Evolutionary conservation across 2,329 filamentous ascomycete genomes (phyloP).

Genomic region (Endoconidiophora laricicola): DNA sequence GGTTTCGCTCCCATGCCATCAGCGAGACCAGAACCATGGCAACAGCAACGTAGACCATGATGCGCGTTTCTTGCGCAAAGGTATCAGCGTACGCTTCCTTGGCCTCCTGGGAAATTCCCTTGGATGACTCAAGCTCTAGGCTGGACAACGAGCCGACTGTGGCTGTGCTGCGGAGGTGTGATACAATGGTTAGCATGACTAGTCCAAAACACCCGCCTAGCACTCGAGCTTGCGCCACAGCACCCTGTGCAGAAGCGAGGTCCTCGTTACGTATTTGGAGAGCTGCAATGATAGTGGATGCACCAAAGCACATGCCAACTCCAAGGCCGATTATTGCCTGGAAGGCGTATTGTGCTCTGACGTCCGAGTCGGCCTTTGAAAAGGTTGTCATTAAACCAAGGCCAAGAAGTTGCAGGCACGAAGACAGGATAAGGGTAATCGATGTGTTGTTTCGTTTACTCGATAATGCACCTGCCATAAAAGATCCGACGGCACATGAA

Average conservation of each 20-base stretch:
- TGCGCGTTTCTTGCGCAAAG: conserved; percentile 29
- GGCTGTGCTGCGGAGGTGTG: conserved; percentile 27
- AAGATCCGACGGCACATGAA: conserved; percentile 38
- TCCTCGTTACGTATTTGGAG: conserved; percentile 31
- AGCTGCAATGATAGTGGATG: conserved; percentile 40
- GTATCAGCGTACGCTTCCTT: conserved; percentile 28
- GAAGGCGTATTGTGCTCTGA: conserved; percentile 33
- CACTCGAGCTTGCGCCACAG: conserved; percentile 42
- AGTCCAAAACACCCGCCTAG: conserved; percentile 43
- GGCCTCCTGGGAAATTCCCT: conserved; percentile 22
- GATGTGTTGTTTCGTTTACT: conserved; percentile 37
- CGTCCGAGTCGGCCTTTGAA: conserved; percentile 18
- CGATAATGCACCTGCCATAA: conserved; percentile 36
- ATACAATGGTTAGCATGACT: conserved; percentile 40
- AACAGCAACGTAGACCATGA: conserved; percentile 29
- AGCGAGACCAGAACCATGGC: conserved; percentile 28
- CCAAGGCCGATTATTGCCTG: conserved; percentile 41
- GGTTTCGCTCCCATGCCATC: conserved; percentile 28
- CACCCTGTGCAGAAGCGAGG: conserved; percentile 41
- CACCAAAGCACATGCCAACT: conserved; percentile 40
- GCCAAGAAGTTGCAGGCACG: conserved; percentile 35
- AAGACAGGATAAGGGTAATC: conserved; percentile 31
- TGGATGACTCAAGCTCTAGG: conserved; percentile 25
- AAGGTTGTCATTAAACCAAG: conserved; percentile 33
- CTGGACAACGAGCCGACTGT: conserved; percentile 24